These are phyloP conservation scores for Skeletonema grethae DNA, from an alignment of 108 stramenopile genomes.

Conservation along the genomic window DNA sequence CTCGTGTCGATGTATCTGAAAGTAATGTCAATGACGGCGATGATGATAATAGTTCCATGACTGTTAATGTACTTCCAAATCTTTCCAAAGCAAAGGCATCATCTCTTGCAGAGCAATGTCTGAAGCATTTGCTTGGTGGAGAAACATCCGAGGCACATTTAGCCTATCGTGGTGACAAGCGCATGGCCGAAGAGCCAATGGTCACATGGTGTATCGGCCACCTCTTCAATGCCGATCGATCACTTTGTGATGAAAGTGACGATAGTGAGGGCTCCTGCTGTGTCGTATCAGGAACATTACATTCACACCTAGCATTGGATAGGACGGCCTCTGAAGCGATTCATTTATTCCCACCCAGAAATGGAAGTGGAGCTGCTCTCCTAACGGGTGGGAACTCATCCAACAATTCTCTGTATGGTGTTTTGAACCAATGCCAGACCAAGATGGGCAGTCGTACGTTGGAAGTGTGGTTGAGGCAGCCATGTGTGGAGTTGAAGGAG, in stretches of 20 bases:
- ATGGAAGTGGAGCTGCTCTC: conserved; percentile 54
- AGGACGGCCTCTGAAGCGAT: conserved; percentile 77
- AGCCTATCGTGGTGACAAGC: conserved; percentile 47
- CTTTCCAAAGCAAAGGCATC: conserved; percentile 28
- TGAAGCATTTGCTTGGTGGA: conserved; percentile 36
- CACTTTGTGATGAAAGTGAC: conserved; percentile 19
- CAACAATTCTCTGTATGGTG: conserved; percentile 74
- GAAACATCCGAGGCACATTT: conserved; percentile 12
- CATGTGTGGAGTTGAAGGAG: conserved; percentile 57
- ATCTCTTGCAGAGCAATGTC: conserved; percentile 20
- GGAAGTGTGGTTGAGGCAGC: conserved; percentile 83
- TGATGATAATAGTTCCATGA: background rate
- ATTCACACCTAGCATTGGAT: conserved; percentile 65
- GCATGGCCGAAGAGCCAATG: conserved; percentile 34
- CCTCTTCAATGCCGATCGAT: conserved; percentile 18
- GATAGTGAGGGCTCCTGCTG: conserved; percentile 26
- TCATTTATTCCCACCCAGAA: conserved; percentile 74
- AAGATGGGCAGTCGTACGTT: conserved; percentile 70
- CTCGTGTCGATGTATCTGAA: conserved; percentile 31
- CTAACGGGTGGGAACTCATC: conserved; percentile 53
- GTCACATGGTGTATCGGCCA: conserved; percentile 30
- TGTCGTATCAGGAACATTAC: conserved; percentile 47
- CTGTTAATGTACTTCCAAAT: conserved; percentile 12
- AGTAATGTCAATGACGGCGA: conserved; percentile 4
- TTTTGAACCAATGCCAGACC: conserved; percentile 72